A percentile compares a stretch with the other conserved stretches of the same genome.
phyloP scores from a whole-genome alignment of 106 monocot genomes.

The Chionographis japonica region DNA sequence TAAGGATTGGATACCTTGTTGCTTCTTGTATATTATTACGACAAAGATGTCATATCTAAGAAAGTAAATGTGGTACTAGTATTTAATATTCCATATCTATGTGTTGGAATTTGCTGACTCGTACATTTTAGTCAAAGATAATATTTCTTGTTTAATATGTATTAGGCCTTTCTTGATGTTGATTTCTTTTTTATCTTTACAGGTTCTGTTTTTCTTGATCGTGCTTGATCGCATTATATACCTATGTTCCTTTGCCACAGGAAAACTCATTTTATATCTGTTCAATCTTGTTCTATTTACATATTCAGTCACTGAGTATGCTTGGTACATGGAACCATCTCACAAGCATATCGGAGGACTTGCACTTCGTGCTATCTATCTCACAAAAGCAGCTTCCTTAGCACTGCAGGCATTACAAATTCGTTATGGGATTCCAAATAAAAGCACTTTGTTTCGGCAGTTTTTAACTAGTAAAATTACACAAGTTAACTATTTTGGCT shows the following conservation, averaged over 20 bases:
- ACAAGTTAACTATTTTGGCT: slow-evolving; percentile 85
- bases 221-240: slow-evolving; percentile 94
- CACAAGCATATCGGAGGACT: slow-evolving; percentile 61
- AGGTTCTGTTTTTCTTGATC: slow-evolving; percentile 94
- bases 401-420: slow-evolving; percentile 87
- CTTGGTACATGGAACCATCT: slow-evolving; percentile 75
- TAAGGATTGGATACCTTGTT: slow-evolving; percentile 14
- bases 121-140: too few species aligned
- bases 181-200: slow-evolving; percentile 18
- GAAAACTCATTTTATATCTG: slow-evolving; percentile 75
- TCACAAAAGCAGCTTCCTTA: slow-evolving; percentile 84
- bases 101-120: background rate
- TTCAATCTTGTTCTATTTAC: slow-evolving; percentile 89
- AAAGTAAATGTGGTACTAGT: background rate
- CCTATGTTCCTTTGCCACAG: slow-evolving; percentile 80
- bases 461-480: slow-evolving; percentile 88
- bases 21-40: background rate
- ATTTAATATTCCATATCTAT: background rate
- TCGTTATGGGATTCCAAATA: slow-evolving; percentile 81
- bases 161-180: background rate
- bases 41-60: background rate
- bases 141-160: background rate
- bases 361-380: slow-evolving; percentile 89
- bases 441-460: slow-evolving; percentile 85
- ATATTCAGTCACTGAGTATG: slow-evolving; percentile 86